Conservation (phyloP, 495 filamentous ascomycete genomes). For the Trichoderma orchidacearum region DNA sequence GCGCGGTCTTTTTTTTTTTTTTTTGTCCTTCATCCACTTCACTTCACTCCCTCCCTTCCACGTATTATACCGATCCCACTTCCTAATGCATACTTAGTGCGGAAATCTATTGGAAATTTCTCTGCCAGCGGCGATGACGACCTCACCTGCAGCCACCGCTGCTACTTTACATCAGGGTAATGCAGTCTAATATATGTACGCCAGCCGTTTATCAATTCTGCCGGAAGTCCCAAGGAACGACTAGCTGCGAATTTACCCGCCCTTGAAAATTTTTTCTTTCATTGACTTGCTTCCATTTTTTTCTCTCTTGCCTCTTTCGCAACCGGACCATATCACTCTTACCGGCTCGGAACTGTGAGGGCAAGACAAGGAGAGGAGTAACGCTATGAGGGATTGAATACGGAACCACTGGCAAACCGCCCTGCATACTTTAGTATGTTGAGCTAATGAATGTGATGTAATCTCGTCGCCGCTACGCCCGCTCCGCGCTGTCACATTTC, state of each 20-base stretch:
- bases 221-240: too few relatives aligned
- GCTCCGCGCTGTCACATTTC: neutral
- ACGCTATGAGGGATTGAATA: too few relatives aligned
- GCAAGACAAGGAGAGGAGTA: too few relatives aligned
- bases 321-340: too few relatives aligned
- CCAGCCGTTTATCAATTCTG: neutral
- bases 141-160: neutral
- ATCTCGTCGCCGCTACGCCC: neutral
- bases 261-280: neutral
- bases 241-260: neutral
- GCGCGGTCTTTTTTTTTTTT: too few relatives aligned
- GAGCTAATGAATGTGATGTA: neutral
- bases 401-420: too few relatives aligned
- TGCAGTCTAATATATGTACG: neutral
- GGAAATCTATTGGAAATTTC: neutral
- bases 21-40: neutral
- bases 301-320: neutral
- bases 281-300: neutral
- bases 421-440: too few relatives aligned
- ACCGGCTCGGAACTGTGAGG: too few relatives aligned
- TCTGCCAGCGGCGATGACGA: neutral
- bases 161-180: neutral
- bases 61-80: neutral
- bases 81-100: neutral
- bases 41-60: neutral